Percentiles rank a stretch among this genome's conserved stretches.
phyloP scores from a whole-genome alignment of 1,139 yeast species.

The Blastobotrys serpentis region DNA sequence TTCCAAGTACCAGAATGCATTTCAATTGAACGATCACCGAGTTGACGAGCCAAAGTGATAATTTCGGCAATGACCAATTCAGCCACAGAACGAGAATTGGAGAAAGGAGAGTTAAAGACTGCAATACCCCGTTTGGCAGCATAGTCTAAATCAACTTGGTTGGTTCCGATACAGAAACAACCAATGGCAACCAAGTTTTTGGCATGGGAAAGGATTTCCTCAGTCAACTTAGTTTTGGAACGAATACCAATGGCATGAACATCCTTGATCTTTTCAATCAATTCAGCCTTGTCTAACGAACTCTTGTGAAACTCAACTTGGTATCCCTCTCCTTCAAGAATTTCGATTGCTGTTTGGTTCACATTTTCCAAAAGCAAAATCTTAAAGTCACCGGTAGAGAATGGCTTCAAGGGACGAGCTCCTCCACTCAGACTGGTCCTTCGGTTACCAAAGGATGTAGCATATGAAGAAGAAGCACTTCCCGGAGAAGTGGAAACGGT shows the following conservation, averaged over 20 bases:
- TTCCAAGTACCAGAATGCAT: constrained; percentile 98
- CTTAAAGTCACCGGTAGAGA: constrained; percentile 88
- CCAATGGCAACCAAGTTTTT: constrained; percentile 88
- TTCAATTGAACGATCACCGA: constrained; percentile 96
- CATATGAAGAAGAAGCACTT: constrained; percentile 5
- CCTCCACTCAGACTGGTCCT: constrained; percentile 5
- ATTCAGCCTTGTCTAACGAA: constrained; percentile 87
- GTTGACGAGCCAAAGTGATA: constrained; percentile 90
- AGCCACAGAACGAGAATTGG: constrained; percentile 98
- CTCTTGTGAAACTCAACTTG: constrained; percentile 94
- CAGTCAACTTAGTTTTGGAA: constrained; percentile 89
- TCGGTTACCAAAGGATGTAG: constrained; percentile 8
- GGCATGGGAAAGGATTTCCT: constrained; percentile 76
- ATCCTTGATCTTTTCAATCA: constrained; percentile 87
- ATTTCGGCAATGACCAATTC: constrained; percentile 96
- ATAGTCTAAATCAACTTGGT: constrained; percentile 88
- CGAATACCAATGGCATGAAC: constrained; percentile 98
- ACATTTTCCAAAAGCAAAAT: constrained; percentile 89
- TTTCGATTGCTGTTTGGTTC: constrained; percentile 84
- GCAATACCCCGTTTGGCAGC: constrained; percentile 95
- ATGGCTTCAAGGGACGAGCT: constrained; percentile 65
- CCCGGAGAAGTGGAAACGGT: constrained; percentile 38
- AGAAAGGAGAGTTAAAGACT: constrained; percentile 97
- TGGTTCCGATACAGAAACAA: constrained; percentile 98
- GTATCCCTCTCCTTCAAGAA: constrained; percentile 86